These are phyloP conservation scores for Corrigiola litoralis DNA, from an alignment of 179 eudicot genomes.

Conservation along the genomic window DNA sequence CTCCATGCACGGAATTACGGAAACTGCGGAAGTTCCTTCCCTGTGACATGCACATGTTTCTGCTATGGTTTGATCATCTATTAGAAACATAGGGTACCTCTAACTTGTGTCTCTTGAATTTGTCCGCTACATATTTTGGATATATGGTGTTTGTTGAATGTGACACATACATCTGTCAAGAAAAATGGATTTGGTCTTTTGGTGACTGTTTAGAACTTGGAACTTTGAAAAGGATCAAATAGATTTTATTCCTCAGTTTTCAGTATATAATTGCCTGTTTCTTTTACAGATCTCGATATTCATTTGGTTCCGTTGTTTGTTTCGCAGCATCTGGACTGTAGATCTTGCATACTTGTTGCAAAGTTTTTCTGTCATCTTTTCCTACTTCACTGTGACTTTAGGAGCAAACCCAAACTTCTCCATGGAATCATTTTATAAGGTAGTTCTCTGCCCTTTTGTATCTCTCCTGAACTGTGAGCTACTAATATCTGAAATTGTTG, in stretches of 20 bases:
- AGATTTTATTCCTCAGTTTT: too few species aligned
- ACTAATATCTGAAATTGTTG: too few species aligned
- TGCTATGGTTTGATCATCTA: too few species aligned
- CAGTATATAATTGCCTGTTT: not conserved
- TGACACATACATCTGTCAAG: not conserved
- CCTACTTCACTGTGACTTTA: conserved; percentile 89
- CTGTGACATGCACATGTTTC: too few species aligned
- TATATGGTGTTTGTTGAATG: too few species aligned
- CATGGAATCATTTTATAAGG: conserved; percentile 87
- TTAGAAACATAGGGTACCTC: too few species aligned
- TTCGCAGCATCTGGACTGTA: conserved; percentile 92
- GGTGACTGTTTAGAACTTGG: not conserved
- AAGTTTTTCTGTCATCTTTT: conserved; percentile 64
- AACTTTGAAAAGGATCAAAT: not conserved
- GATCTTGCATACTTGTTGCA: conserved; percentile 91
- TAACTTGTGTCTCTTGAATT: too few species aligned
- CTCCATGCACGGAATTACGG: too few species aligned
- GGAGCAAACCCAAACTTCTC: conserved; percentile 94
- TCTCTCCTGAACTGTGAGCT: not conserved
- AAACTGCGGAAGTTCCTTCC: too few species aligned
- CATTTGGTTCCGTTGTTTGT: not conserved
- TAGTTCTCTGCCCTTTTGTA: conserved; percentile 16
- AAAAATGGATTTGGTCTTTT: not conserved
- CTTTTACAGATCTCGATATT: not conserved
- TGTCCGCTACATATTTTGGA: too few species aligned